Evolutionary conservation across 2,329 filamentous ascomycete genomes (phyloP).

Genomic region (Delphinella strobiligena): DNA sequence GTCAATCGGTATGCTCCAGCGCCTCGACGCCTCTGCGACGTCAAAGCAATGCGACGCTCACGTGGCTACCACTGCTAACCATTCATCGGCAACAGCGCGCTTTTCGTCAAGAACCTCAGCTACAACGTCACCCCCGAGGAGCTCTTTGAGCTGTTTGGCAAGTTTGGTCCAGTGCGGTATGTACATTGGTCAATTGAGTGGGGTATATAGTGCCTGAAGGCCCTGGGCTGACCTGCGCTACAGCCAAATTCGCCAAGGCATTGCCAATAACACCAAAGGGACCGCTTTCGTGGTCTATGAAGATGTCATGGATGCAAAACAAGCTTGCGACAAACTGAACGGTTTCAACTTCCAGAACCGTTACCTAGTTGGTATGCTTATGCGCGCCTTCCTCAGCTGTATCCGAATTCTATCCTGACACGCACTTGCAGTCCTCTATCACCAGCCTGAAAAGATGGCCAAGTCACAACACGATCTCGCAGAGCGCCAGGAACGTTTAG

Average conservation of each 20-base stretch:
- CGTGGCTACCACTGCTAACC: conserved; percentile 1
- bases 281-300: conserved; percentile 99
- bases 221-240: conserved; percentile 1
- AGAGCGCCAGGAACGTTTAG: conserved; percentile 90
- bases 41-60: background rate
- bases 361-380: conserved; percentile 78
- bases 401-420: background rate
- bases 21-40: too few relatives aligned
- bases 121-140: conserved; percentile 98
- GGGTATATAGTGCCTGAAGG: background rate
- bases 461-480: conserved; percentile 90
- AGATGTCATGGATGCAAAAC: conserved; percentile 97
- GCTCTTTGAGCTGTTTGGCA: conserved; percentile 96
- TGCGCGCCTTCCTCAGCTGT: background rate
- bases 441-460: conserved; percentile 67
- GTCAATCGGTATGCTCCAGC: conserved; percentile 86
- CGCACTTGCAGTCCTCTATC: conserved; percentile 50
- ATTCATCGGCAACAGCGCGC: conserved; percentile 53
- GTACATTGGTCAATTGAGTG: conserved; percentile 21
- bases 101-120: conserved; percentile 99
- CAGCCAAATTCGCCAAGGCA: conserved; percentile 97
- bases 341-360: conserved; percentile 99
- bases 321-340: conserved; percentile 98
- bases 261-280: conserved; percentile 93
- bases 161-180: conserved; percentile 91